Percentiles rank a stretch among this genome's conserved stretches.
Evolutionary conservation across 129 eudicot genomes (phyloP).

Genomic region (Daucus carota): DNA sequence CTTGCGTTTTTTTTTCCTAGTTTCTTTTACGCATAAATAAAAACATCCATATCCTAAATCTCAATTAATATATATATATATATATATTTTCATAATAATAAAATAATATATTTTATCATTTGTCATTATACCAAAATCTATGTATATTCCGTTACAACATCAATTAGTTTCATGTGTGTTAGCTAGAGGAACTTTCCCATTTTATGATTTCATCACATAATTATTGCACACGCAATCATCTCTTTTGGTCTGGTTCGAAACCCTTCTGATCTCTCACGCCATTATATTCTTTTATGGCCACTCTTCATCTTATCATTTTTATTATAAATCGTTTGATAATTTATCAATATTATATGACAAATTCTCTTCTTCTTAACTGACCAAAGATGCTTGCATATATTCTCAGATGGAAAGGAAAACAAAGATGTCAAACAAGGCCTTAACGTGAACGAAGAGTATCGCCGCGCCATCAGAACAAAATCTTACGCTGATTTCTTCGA

Average conservation of each 20-base stretch:
- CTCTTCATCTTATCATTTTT: no score
- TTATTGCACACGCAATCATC: conserved; percentile 1
- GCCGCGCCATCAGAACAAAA: conserved; percentile 44
- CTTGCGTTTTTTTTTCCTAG: background rate
- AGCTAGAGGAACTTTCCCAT: background rate
- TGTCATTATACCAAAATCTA: background rate
- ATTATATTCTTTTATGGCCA: no score
- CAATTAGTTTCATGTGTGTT: background rate
- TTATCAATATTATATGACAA: no score
- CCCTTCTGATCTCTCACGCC: background rate
- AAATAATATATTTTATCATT: background rate
- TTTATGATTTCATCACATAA: background rate
- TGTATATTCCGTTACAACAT: background rate
- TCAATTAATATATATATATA: no score
- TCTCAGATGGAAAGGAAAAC: conserved; percentile 30
- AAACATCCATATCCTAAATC: background rate
- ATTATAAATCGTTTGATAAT: no score
- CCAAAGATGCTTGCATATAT: background rate
- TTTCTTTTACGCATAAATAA: background rate
- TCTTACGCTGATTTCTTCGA: conserved; percentile 43
- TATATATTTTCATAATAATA: background rate
- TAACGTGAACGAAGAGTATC: conserved; percentile 51
- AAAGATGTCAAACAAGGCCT: conserved; percentile 21
- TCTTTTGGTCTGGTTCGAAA: background rate
- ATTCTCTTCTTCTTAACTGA: background rate